Evolutionary conservation across 768 basidiomycete species (phyloP), one percentile per base, ranked within the genome.

Genomic region (Pisolithus orientalis): DNA sequence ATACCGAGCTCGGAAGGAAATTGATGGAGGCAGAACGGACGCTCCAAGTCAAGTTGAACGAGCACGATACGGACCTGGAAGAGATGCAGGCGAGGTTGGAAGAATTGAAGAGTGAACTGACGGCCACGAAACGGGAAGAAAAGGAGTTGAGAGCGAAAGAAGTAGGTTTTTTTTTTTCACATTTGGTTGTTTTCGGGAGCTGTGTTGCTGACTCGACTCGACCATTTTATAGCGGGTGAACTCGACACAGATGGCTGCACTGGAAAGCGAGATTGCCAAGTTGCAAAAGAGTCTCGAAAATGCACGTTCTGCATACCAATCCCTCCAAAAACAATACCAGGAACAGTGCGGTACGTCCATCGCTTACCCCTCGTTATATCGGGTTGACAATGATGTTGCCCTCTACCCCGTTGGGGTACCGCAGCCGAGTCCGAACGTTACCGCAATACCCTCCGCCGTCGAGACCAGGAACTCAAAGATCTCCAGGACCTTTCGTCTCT

Each of bases 71-170:
- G n/a, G 86, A 93, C 60, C 68, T 94, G 28, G 87, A 90, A 58
- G 88, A 92, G 53, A 79, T 90, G 69, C 85, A 94, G 61, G 70
- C 69, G 4, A 75, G 80, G 29, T 64, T 95, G 52, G 94, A 96
- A 52, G 91, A 96, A 63, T 67, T 86, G 54, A 73, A 78, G 56
- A 79, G 74, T 11, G 94, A 96, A 66, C 73, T 96, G 7, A 83
- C 75, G 13, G 78, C 85, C 6, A 85, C 87, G 5, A 89, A 90
- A 66, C 79, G 90, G 39, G 93, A 97, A 61, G 94, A 97, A 69
- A 96, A 97, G 70, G 94, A 97, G 61, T 68, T 95, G 57, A 76
- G 90, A 43, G 75, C 80, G 11, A 94, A 94, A 67, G 94, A 96
- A 75, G 90, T 90, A 53, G 9, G 59, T 70, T 59, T 43, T 4